Percentiles rank a stretch among this genome's conserved stretches.
phyloP scores from a whole-genome alignment of 352 stramenopile genomes.

The Phytopythium chamaehyphon region DNA sequence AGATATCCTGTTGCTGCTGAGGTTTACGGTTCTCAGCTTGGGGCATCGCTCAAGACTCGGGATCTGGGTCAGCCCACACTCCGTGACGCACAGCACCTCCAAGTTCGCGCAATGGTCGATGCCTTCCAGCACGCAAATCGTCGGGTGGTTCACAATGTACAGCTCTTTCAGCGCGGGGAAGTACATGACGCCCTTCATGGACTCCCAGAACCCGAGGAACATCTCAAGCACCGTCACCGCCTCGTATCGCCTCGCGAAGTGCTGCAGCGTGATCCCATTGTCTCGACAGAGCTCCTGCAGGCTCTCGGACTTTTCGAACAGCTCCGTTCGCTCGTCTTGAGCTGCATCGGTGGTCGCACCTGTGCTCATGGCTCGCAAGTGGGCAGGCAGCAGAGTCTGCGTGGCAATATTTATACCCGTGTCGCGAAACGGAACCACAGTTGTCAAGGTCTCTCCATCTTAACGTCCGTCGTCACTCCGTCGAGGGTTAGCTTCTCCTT shows the following conservation, averaged over 20 bases:
- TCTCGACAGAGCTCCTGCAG: conserved; percentile 62
- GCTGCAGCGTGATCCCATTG: conserved; percentile 49
- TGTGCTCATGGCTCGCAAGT: not conserved
- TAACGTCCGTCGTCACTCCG: no score
- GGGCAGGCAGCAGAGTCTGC: no score
- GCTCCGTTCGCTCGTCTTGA: conserved; percentile 27
- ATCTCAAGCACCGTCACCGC: conserved; percentile 47
- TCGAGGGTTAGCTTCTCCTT: not conserved
- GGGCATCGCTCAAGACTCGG: conserved; percentile 34
- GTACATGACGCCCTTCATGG: conserved; percentile 61
- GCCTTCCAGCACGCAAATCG: conserved; percentile 50
- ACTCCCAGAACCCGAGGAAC: conserved; percentile 78
- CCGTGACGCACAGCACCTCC: conserved; percentile 58
- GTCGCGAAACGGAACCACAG: no score
- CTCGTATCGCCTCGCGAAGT: conserved; percentile 48
- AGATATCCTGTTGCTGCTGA: conserved; percentile 65
- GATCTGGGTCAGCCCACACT: conserved; percentile 60
- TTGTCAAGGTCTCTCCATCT: no score
- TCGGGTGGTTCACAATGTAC: conserved; percentile 74
- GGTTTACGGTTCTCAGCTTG: conserved; percentile 58
- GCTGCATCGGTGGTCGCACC: conserved; percentile 2
- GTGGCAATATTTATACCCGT: no score
- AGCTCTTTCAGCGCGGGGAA: conserved; percentile 63
- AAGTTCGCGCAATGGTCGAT: conserved; percentile 44
- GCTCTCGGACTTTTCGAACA: conserved; percentile 42